Evolutionary conservation across 2,329 filamentous ascomycete genomes (phyloP).

Genomic region (Diplodia seriata): DNA sequence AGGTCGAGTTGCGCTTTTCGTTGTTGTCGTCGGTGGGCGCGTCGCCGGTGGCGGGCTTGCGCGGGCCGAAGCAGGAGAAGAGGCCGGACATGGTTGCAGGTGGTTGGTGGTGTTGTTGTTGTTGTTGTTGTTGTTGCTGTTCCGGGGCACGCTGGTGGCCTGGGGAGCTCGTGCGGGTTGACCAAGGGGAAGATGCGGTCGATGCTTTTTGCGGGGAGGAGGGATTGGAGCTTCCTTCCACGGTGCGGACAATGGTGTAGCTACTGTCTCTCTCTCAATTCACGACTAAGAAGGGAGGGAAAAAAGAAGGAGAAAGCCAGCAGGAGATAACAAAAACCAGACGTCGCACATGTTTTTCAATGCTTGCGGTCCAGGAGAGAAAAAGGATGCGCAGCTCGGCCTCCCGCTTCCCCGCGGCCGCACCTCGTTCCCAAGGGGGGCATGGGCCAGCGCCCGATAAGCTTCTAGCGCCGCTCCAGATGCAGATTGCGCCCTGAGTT

Average conservation of each 20-base stretch:
- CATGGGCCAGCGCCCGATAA: constrained; percentile 12
- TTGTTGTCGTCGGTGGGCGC: neutral
- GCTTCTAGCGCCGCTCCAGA: constrained; percentile 6
- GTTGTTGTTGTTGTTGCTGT: constrained; percentile 3
- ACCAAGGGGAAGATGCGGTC: neutral
- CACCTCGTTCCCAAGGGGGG: neutral
- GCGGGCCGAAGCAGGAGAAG: constrained; percentile 21
- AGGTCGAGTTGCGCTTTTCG: neutral
- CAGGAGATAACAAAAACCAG: no score
- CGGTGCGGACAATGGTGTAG: no score
- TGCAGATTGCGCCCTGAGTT: constrained; percentile 23
- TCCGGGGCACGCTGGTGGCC: neutral
- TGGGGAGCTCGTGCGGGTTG: neutral
- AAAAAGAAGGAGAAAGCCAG: neutral
- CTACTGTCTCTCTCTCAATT: no score
- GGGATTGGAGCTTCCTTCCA: no score
- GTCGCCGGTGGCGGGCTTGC: neutral
- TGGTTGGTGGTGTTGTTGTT: neutral
- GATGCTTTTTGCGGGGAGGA: neutral
- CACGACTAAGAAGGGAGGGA: no score
- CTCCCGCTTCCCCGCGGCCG: constrained; percentile 16
- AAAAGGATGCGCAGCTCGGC: constrained; percentile 7
- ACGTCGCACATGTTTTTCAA: constrained; percentile 1
- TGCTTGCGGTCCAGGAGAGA: neutral
- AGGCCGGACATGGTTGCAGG: neutral